Evolutionary conservation across 2,329 filamentous ascomycete genomes (phyloP).

Genomic region (Hortaea sp.): DNA sequence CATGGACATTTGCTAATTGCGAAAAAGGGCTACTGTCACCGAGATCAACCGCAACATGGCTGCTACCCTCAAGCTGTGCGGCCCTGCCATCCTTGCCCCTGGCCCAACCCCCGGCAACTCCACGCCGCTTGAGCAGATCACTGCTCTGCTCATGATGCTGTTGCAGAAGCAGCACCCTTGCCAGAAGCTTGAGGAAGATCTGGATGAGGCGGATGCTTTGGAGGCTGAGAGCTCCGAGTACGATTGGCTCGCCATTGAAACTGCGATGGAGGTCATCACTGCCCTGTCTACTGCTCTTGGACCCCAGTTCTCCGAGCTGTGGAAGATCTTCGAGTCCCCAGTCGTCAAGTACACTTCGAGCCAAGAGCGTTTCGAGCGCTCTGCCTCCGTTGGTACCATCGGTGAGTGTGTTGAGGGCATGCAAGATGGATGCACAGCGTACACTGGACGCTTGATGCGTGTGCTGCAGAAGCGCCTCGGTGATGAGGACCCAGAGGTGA

Average conservation of each 20-base stretch:
- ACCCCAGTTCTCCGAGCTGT: constrained; percentile 70
- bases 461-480: constrained; percentile 75
- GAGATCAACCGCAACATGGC: constrained; percentile 93
- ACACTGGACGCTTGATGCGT: constrained; percentile 66
- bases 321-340: constrained; percentile 92
- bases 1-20: constrained; percentile 32
- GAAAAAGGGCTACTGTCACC: constrained; percentile 67
- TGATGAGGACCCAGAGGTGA: constrained; percentile 83
- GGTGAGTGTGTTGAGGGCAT: constrained; percentile 85
- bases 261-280: constrained; percentile 80
- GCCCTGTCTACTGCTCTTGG: constrained; percentile 77
- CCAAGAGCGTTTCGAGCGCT: constrained; percentile 76
- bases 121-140: constrained; percentile 46
- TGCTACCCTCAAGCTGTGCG: constrained; percentile 81
- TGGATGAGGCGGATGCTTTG: constrained; percentile 62
- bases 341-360: constrained; percentile 81
- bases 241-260: constrained; percentile 95
- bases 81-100: constrained; percentile 67
- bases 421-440: constrained; percentile 68
- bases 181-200: constrained; percentile 79
- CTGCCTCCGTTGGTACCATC: constrained; percentile 80
- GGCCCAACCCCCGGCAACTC: constrained; percentile 47
- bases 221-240: constrained; percentile 78
- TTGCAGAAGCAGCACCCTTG: constrained; percentile 86
- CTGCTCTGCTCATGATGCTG: constrained; percentile 65